These are phyloP conservation scores for Podila epicladia DNA, from an alignment of 192 early-diverging fungal species.

Conservation along the genomic window DNA sequence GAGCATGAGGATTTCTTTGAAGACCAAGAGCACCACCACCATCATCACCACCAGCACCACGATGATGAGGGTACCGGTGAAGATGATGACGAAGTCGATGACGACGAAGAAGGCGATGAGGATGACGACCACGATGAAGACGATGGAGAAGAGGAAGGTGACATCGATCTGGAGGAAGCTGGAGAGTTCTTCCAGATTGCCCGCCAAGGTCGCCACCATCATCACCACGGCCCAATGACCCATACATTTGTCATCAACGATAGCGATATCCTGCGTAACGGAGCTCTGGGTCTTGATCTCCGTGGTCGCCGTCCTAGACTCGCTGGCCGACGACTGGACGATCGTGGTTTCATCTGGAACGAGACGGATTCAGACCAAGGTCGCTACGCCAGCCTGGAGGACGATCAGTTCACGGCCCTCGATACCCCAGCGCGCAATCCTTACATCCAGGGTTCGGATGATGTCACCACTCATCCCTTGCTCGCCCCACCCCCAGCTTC, in stretches of 20 bases:
- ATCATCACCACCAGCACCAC: conserved; percentile 50
- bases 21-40: conserved; percentile 55
- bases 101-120: conserved; percentile 64
- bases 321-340: conserved; percentile 46
- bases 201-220: conserved; percentile 45
- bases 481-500: conserved; percentile 53
- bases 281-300: conserved; percentile 46
- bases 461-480: conserved; percentile 72
- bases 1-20: conserved; percentile 61
- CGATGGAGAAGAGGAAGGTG: conserved; percentile 60
- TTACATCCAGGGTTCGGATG: conserved; percentile 56
- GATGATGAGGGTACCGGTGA: conserved; percentile 58
- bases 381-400: conserved; percentile 35
- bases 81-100: conserved; percentile 64
- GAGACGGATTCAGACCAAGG: conserved; percentile 45
- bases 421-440: conserved; percentile 48
- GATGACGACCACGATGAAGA: conserved; percentile 56
- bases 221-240: conserved; percentile 35
- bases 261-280: conserved; percentile 40
- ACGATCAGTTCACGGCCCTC: conserved; percentile 47
- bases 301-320: conserved; percentile 53
- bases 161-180: conserved; percentile 55
- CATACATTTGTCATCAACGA: conserved; percentile 43
- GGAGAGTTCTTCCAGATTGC: conserved; percentile 45
- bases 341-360: conserved; percentile 47